Evolutionary conservation across 78 protist genomes (phyloP).

Genomic region (Bigelowiella natans): DNA sequence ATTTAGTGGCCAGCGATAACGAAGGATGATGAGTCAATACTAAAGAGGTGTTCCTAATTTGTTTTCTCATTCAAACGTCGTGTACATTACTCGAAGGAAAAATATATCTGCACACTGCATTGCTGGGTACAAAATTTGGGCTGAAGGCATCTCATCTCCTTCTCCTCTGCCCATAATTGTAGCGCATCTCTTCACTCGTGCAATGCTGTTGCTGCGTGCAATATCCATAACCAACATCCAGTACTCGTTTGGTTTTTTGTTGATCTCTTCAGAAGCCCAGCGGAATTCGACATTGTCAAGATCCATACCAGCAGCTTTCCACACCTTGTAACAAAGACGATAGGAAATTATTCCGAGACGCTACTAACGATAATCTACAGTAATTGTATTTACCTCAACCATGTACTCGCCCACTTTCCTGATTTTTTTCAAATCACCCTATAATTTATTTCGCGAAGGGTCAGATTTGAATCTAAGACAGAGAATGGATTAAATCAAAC

Average conservation of each 20-base stretch:
- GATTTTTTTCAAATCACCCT: constrained; percentile 79
- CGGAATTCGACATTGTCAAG: constrained; percentile 70
- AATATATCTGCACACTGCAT: constrained; percentile 96
- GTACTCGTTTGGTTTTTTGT: constrained; percentile 58
- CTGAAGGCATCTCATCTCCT: constrained; percentile 29
- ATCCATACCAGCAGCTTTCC: constrained; percentile 96
- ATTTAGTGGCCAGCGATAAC: neutral
- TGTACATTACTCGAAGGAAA: constrained; percentile 61
- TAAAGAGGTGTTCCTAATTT: too few relatives aligned
- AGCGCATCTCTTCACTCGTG: constrained; percentile 80
- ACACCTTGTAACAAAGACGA: constrained; percentile 64
- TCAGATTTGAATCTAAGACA: too few relatives aligned
- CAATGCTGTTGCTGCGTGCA: constrained; percentile 37
- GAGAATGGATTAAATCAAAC: too few relatives aligned
- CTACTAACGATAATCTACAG: too few relatives aligned
- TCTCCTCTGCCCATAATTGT: constrained; percentile 89
- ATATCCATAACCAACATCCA: constrained; percentile 87
- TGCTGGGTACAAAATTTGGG: constrained; percentile 52
- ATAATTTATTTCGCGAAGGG: too few relatives aligned
- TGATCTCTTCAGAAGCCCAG: constrained; percentile 80
- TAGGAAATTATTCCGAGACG: too few relatives aligned
- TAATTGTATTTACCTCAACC: constrained; percentile 47
- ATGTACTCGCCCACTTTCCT: constrained; percentile 83
- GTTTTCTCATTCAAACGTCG: too few relatives aligned
- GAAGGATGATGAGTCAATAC: too few relatives aligned